Conservation (phyloP, 495 filamentous ascomycete genomes). For the Neurospora pannonica region DNA sequence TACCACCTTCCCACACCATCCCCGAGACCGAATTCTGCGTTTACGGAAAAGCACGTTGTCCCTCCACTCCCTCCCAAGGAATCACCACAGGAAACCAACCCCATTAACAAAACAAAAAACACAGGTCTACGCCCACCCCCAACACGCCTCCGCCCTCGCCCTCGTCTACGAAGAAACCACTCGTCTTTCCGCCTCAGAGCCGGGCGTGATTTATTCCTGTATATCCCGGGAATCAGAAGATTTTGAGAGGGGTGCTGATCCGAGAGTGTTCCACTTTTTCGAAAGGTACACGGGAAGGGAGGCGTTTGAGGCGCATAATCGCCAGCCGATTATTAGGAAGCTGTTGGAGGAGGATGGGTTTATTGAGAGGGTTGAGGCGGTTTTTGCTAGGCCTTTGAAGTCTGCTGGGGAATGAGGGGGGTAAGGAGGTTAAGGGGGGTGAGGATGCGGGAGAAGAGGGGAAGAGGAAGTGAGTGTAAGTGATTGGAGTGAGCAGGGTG, state of each 20-base stretch:
- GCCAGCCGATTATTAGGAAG: constrained; percentile 23
- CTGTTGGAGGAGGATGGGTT: constrained; percentile 21
- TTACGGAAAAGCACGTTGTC: constrained; percentile 4
- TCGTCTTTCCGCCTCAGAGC: constrained; percentile 19
- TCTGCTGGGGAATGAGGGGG: too few species aligned
- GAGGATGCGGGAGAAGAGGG: too few species aligned
- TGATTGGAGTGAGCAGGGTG: neutral
- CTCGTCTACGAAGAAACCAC: constrained; percentile 26
- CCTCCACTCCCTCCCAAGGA: too few species aligned
- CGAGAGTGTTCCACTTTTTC: constrained; percentile 35
- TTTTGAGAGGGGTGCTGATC: too few species aligned
- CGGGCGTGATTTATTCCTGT: constrained; percentile 26
- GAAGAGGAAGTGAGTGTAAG: neutral
- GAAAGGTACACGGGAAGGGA: constrained; percentile 19
- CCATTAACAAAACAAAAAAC: too few species aligned
- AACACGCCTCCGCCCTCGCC: constrained; percentile 28
- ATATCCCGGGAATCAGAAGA: constrained; percentile 20
- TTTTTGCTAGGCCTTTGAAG: constrained; percentile 10
- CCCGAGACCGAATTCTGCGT: constrained; percentile 10
- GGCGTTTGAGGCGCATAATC: constrained; percentile 26
- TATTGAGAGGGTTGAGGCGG: constrained; percentile 20
- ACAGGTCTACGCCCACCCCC: constrained; percentile 23
- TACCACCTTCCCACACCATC: neutral
- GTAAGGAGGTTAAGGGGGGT: too few species aligned
- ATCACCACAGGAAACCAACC: too few species aligned